Percentiles rank a stretch among this genome's conserved stretches.
Evolutionary conservation across 129 eudicot species (phyloP).

Genomic region (Escallonia rubra): DNA sequence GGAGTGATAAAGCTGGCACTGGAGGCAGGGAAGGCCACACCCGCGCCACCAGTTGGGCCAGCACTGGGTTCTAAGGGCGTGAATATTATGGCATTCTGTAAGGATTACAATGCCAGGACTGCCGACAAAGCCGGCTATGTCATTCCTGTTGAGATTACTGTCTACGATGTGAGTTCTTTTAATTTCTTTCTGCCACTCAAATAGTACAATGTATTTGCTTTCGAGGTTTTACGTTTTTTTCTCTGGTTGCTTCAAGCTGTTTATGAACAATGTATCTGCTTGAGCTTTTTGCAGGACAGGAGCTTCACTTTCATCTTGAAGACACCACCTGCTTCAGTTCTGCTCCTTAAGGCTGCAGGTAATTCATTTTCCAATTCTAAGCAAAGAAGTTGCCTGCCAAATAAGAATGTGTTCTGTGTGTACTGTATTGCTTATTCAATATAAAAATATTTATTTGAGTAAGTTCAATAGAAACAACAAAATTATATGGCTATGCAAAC

Average conservation of each 20-base stretch:
- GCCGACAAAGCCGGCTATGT: constrained; percentile 94
- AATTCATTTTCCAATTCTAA: constrained; percentile 1
- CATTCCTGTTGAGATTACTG: constrained; percentile 96
- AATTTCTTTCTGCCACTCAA: not conserved
- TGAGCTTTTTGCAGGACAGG: constrained; percentile 52
- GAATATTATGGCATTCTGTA: constrained; percentile 90
- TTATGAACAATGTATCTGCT: not conserved
- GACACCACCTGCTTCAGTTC: constrained; percentile 98
- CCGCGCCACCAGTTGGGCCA: constrained; percentile 98
- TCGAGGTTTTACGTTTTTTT: not conserved
- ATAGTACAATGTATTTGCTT: not conserved
- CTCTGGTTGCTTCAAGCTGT: not conserved
- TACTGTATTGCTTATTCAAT: too few species aligned
- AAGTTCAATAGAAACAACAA: too few species aligned
- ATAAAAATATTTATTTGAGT: too few species aligned
- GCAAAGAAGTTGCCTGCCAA: too few species aligned
- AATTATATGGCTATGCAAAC: too few species aligned
- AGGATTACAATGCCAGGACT: constrained; percentile 95
- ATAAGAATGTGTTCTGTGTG: too few species aligned
- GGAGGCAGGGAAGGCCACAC: constrained; percentile 97
- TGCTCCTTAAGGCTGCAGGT: constrained; percentile 98
- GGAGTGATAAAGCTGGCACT: constrained; percentile 89
- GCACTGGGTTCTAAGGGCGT: constrained; percentile 98
- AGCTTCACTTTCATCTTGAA: constrained; percentile 93
- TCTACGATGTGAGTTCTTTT: constrained; percentile 59